These are phyloP conservation scores for Filobasidium wieringae DNA, from an alignment of 768 basidiomycete species.

Conservation along the genomic window DNA sequence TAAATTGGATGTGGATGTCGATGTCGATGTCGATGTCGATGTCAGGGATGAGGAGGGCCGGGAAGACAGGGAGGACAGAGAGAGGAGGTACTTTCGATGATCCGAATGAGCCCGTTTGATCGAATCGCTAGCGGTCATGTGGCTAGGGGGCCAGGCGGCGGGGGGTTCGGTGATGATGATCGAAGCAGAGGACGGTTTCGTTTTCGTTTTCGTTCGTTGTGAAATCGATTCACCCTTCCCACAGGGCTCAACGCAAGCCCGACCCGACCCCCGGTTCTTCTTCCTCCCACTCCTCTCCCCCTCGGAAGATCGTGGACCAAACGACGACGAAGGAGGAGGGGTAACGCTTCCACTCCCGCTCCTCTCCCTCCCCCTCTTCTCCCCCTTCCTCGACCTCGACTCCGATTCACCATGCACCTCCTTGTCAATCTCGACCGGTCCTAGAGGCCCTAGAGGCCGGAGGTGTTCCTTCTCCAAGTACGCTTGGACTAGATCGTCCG, in stretches of 20 bases:
- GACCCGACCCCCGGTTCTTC: too few species aligned
- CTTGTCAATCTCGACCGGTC: too few species aligned
- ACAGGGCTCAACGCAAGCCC: too few species aligned
- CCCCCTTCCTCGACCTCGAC: neutral
- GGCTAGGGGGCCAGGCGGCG: constrained; percentile 1
- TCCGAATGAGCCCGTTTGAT: neutral
- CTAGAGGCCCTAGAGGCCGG: too few species aligned
- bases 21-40: constrained; percentile 2
- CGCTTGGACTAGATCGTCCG: neutral
- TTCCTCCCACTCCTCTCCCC: too few species aligned
- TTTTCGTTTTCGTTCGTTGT: neutral
- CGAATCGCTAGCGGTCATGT: constrained; percentile 1
- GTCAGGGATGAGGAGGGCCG: too few species aligned
- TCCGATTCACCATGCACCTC: neutral
- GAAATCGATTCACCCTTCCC: too few species aligned
- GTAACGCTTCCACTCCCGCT: neutral
- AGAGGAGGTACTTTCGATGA: neutral
- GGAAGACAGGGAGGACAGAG: neutral
- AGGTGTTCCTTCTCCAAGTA: neutral
- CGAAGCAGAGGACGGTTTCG: neutral
- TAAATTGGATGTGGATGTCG: neutral
- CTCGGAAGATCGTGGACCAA: too few species aligned
- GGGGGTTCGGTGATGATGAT: neutral
- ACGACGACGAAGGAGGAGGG: too few species aligned
- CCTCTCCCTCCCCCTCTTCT: neutral